phyloP scores from a whole-genome alignment of 441 rosid species.

The Omphalea diandra region DNA sequence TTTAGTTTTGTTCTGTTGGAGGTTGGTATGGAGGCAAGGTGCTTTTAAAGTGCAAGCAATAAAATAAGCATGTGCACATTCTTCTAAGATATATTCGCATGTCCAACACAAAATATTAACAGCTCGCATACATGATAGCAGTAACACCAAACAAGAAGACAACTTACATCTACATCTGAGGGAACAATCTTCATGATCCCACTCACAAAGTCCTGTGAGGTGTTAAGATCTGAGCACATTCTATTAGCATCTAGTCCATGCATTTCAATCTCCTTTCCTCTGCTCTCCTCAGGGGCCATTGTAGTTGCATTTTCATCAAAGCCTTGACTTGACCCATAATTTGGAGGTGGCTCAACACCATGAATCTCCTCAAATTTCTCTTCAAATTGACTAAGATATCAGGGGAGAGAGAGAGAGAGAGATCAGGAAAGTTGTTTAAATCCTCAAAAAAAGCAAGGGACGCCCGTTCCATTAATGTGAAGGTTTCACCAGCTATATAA shows the following conservation, averaged over 20 bases:
- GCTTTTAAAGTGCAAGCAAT: no score
- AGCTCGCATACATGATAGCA: slow-evolving; percentile 4
- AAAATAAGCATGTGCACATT: neutral
- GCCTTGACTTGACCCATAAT: slow-evolving; percentile 52
- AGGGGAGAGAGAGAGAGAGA: neutral
- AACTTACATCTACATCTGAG: slow-evolving; percentile 86
- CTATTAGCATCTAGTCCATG: slow-evolving; percentile 47
- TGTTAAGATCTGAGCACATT: slow-evolving; percentile 51
- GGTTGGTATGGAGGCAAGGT: no score
- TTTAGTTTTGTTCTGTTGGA: no score
- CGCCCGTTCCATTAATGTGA: neutral
- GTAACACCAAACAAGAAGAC: slow-evolving; percentile 13
- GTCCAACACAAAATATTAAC: neutral
- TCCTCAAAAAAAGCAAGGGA: neutral
- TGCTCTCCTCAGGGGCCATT: slow-evolving; percentile 39
- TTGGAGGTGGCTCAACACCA: slow-evolving; percentile 54
- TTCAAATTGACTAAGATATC: slow-evolving; percentile 70
- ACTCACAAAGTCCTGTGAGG: slow-evolving; percentile 76
- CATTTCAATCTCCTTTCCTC: slow-evolving; percentile 52
- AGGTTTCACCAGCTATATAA: neutral
- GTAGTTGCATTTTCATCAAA: slow-evolving; percentile 42
- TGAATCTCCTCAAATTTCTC: slow-evolving; percentile 85
- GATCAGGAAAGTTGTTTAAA: slow-evolving; percentile 16
- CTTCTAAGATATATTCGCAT: slow-evolving; percentile 6
- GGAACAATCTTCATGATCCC: slow-evolving; percentile 97